Evolutionary conservation across 306 rosid species (phyloP).

Genomic region (Corylus heterophylla): DNA sequence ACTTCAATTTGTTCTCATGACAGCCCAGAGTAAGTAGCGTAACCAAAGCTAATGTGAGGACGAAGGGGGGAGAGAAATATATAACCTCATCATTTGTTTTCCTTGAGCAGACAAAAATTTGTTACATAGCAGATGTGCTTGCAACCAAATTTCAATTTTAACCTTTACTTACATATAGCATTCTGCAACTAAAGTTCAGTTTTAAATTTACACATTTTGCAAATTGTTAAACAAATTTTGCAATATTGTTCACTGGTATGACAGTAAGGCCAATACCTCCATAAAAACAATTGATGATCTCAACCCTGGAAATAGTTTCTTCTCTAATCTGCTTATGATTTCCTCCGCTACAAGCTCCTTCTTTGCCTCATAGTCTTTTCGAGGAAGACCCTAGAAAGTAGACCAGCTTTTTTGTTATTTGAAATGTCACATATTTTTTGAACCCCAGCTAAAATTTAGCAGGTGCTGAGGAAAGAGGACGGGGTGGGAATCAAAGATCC

Average conservation of each 20-base stretch:
- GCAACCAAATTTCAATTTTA: not conserved
- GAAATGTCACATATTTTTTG: constrained; percentile 8
- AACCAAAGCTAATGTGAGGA: constrained; percentile 2
- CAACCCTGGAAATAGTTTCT: constrained; percentile 83
- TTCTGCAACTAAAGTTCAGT: not conserved
- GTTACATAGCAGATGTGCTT: not conserved
- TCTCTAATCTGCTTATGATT: constrained; percentile 76
- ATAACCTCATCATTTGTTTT: not conserved
- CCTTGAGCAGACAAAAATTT: not conserved
- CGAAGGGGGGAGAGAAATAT: not conserved
- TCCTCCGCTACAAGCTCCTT: constrained; percentile 79
- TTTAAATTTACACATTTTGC: not conserved
- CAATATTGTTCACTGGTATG: constrained; percentile 7
- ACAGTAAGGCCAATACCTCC: constrained; percentile 55
- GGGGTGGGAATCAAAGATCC: constrained; percentile 22
- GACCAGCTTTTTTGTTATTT: constrained; percentile 11
- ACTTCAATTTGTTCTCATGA: not conserved
- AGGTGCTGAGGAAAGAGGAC: constrained; percentile 9
- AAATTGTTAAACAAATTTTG: not conserved
- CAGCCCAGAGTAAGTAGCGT: not conserved
- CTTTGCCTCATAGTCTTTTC: constrained; percentile 74
- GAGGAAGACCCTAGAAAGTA: constrained; percentile 66
- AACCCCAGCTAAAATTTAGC: constrained; percentile 2
- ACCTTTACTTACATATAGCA: not conserved
- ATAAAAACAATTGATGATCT: constrained; percentile 67